phyloP scores from a whole-genome alignment of 177 flowering plant species.

The Vitis hybrid region DNA sequence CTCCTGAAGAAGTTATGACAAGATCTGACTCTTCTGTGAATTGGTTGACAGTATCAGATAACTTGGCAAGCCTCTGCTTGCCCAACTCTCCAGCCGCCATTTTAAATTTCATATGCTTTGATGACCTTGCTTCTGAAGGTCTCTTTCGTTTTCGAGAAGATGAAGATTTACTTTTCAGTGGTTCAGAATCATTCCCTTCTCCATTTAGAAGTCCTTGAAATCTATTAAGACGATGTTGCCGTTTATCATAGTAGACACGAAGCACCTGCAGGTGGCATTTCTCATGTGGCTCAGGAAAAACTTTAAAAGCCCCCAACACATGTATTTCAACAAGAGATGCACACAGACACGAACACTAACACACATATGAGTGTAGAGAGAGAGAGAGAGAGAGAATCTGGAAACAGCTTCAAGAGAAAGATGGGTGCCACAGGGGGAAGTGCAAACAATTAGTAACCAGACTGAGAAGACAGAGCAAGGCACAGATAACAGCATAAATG shows the following conservation, averaged over 20 bases:
- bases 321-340: not conserved
- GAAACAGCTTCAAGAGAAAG: not conserved
- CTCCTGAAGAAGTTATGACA: constrained; percentile 15
- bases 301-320: not conserved
- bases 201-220: constrained; percentile 22
- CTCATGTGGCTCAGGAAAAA: not conserved
- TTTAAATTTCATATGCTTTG: constrained; percentile 19
- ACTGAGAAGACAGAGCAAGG: not conserved
- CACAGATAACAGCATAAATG: no score
- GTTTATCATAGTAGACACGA: constrained; percentile 64
- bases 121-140: constrained; percentile 20
- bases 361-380: not conserved
- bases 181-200: constrained; percentile 17
- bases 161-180: constrained; percentile 19
- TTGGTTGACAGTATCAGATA: constrained; percentile 19
- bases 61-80: constrained; percentile 3
- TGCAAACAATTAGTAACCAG: not conserved
- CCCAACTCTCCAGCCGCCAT: constrained; percentile 19
- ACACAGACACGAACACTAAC: not conserved
- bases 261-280: constrained; percentile 66
- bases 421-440: not conserved
- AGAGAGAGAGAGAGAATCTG: not conserved
- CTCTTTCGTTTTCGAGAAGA: constrained; percentile 46
- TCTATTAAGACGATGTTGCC: constrained; percentile 38
- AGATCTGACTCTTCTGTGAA: constrained; percentile 20